phyloP scores from a whole-genome alignment of 2,329 filamentous ascomycete genomes.

The Penicillium sp. region DNA sequence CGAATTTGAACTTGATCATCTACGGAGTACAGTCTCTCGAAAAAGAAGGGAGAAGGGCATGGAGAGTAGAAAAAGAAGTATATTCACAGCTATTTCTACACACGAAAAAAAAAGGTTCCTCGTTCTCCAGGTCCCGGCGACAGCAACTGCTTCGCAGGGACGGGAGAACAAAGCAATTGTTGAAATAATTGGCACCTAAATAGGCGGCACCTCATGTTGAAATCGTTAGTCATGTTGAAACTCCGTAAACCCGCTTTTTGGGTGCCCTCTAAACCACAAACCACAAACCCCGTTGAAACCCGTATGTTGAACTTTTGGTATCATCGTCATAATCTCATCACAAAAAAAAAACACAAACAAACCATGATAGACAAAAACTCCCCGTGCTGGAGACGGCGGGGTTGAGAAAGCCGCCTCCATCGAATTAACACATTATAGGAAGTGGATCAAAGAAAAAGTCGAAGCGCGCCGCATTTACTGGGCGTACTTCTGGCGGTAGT shows the following conservation, averaged over 20 bases:
- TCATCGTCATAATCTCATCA: conserved; percentile 46
- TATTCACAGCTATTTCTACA: conserved; percentile 29
- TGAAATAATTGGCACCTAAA: conserved; percentile 36
- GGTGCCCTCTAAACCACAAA: conserved; percentile 39
- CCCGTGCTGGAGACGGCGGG: conserved; percentile 36
- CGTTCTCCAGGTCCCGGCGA: conserved; percentile 31
- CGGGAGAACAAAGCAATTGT: conserved; percentile 35
- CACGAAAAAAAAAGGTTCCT: conserved; percentile 20
- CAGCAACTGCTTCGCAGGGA: conserved; percentile 22
- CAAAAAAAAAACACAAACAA: conserved; percentile 26
- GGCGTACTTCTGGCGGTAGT: conserved; percentile 86
- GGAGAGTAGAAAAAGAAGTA: conserved; percentile 4
- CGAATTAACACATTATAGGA: conserved; percentile 26
- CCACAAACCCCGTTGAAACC: conserved; percentile 40
- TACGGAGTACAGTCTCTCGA: not conserved
- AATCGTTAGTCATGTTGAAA: conserved; percentile 50
- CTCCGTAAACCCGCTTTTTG: conserved; percentile 39
- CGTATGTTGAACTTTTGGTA: conserved; percentile 48
- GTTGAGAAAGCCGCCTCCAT: conserved; percentile 42
- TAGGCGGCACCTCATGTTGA: conserved; percentile 48
- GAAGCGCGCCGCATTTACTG: conserved; percentile 47
- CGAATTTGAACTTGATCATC: not conserved
- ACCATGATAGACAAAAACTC: conserved; percentile 23
- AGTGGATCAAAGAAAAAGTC: conserved; percentile 13
- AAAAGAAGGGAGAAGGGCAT: not conserved